Evolutionary conservation across 2,329 filamentous ascomycete genomes (phyloP).

Genomic region (Colletotrichum aenigma): DNA sequence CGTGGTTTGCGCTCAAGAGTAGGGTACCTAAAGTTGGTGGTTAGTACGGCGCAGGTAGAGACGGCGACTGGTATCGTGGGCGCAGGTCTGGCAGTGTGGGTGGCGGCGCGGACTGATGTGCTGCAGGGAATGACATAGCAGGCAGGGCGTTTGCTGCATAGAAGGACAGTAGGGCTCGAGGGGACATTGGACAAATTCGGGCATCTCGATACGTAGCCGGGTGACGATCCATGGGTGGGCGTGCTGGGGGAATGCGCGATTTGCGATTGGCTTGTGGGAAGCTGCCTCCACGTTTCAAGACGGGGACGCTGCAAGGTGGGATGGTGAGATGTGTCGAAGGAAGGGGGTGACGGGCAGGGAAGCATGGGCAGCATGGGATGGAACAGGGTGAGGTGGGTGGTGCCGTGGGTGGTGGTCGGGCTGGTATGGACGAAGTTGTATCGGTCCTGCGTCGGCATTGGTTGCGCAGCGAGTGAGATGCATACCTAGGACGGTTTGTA

Average conservation of each 20-base stretch:
- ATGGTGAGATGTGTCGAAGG: conserved; percentile 14
- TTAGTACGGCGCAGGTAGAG: background rate
- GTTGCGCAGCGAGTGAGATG: background rate
- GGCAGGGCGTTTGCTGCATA: background rate
- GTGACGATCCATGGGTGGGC: background rate
- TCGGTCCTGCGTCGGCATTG: background rate
- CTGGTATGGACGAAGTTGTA: conserved; percentile 3
- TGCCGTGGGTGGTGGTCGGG: background rate
- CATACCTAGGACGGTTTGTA: background rate
- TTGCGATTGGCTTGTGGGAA: conserved; percentile 15
- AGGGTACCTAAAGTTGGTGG: background rate
- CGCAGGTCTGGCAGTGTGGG: background rate
- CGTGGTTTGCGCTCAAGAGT: background rate
- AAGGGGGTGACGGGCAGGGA: background rate
- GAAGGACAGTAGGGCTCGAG: background rate
- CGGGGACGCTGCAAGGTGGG: conserved; percentile 11
- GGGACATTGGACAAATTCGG: background rate
- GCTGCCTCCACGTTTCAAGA: conserved; percentile 19
- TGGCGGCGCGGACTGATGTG: conserved; percentile 10
- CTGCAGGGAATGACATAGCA: conserved; percentile 7
- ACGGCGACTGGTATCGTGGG: background rate
- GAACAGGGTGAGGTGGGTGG: background rate
- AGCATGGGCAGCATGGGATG: conserved; percentile 5
- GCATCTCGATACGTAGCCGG: conserved; percentile 3
- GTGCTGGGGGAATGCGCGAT: background rate